phyloP scores from a whole-genome alignment of 2,329 filamentous ascomycete genomes.

The Penicillium sp. region DNA sequence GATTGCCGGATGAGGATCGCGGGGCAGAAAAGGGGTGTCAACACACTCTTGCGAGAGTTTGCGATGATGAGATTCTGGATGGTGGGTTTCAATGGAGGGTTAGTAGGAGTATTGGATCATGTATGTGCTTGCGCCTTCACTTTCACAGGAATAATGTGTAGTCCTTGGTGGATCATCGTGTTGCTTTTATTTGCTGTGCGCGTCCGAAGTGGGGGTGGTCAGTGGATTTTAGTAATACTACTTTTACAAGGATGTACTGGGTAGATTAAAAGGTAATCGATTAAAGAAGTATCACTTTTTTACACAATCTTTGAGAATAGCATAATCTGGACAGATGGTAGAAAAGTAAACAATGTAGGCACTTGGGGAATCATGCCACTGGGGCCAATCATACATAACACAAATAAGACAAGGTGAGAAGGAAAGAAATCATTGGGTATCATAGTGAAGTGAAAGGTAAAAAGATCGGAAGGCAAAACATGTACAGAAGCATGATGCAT shows the following conservation, averaged over 20 bases:
- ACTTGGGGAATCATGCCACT: neutral
- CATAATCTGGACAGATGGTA: neutral
- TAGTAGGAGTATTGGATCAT: neutral
- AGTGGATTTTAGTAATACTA: neutral
- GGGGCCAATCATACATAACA: slow-evolving; percentile 4
- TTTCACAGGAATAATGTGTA: neutral
- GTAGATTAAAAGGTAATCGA: neutral
- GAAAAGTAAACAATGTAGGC: neutral
- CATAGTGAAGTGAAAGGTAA: slow-evolving; percentile 10
- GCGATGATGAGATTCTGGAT: neutral
- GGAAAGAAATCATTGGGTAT: slow-evolving; percentile 21
- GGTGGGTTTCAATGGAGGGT: neutral
- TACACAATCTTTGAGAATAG: neutral
- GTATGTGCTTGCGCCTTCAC: neutral
- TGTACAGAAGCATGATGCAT: slow-evolving; percentile 8
- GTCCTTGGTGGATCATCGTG: neutral
- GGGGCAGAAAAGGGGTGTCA: slow-evolving; percentile 12
- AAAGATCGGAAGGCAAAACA: slow-evolving; percentile 3
- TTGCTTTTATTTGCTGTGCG: slow-evolving; percentile 8
- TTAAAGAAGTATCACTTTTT: neutral
- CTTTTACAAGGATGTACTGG: neutral
- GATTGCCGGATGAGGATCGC: slow-evolving; percentile 3
- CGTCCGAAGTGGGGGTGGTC: slow-evolving; percentile 5
- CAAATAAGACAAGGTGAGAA: neutral
- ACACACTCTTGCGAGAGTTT: neutral